Conservation (phyloP, 768 basidiomycete species). For the Boletus subcaerulescens region DNA sequence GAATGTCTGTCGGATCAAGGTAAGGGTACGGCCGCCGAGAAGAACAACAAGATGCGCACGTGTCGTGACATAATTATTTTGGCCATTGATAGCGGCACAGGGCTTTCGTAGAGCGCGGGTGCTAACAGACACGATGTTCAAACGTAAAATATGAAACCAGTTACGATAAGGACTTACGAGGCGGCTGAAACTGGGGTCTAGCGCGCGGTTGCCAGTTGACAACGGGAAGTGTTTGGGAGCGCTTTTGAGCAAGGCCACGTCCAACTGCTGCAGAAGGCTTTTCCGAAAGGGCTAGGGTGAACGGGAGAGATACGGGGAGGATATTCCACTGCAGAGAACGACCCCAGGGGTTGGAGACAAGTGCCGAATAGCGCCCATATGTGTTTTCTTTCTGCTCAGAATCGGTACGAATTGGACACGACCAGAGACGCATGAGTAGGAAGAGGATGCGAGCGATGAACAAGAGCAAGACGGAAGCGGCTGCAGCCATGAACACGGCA, state of each 20-base stretch:
- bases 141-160: neutral
- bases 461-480: slow-evolving; percentile 27
- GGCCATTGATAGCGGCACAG: slow-evolving; percentile 46
- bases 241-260: slow-evolving; percentile 8
- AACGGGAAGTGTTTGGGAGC: slow-evolving; percentile 14
- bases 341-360: slow-evolving; percentile 11
- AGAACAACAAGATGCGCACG: slow-evolving; percentile 30
- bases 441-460: slow-evolving; percentile 31
- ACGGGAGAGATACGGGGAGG: slow-evolving; percentile 29
- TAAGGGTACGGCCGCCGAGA: slow-evolving; percentile 2
- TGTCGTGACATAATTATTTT: slow-evolving; percentile 54
- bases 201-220: slow-evolving; percentile 21
- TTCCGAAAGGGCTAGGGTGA: slow-evolving; percentile 21
- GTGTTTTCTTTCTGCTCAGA: slow-evolving; percentile 15
- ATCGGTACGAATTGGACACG: slow-evolving; percentile 15
- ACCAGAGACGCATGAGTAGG: slow-evolving; percentile 27
- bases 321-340: slow-evolving; percentile 25
- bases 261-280: slow-evolving; percentile 16
- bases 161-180: slow-evolving; percentile 24
- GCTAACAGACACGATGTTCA: slow-evolving; percentile 26
- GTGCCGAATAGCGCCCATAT: neutral
- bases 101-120: slow-evolving; percentile 42
- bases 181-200: slow-evolving; percentile 30
- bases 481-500: slow-evolving; percentile 31
- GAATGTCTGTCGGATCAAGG: slow-evolving; percentile 26